Evolutionary conservation across 1,139 yeast genomes (phyloP), one percentile per base, ranked within the genome.

Genomic region (Kurtzmaniella quercitrusa): DNA sequence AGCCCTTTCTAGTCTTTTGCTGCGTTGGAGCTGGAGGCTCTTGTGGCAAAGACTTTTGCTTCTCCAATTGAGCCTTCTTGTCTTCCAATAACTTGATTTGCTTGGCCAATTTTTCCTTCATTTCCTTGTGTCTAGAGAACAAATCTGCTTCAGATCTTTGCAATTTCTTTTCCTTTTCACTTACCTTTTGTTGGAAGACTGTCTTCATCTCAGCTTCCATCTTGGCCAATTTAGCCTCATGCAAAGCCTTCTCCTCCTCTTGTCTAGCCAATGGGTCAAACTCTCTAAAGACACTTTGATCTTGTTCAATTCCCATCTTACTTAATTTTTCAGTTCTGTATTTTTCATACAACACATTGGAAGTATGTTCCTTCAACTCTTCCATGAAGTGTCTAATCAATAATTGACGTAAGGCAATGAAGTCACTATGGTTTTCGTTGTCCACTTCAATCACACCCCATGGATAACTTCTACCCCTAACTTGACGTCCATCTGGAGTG

Each of bases 361-460:
- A 71, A 34, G 99, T 94, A 52, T 81, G 75, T 63, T 93, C 98
- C 61, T 91, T 86, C 58, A 94, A 79, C 64, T 93, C 98, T 67
- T 91, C 98, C 77, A 94, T 75, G 66, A 85, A 93, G 65, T 85
- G 87, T 71, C 95, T 83, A 52, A 94, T 78, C 60, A 94, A 78
- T 62, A 94, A 75, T 65, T 93, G 95, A 58, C 97, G 87, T 60
- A 94, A 80, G 65, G 83, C 83, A 55, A 86, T 82, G 64, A 94
- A 94, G 68, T 94, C 99, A 63, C 93, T 87, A 64, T 94, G 98
- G 43, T 82, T 81, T 66, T 89, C 95, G 64, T 93, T 93, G 64
- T 91, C 98, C 51, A 94, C 95, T 67, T 93, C 98, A 59, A 93
- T 86, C 19, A 86, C 75, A 52, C 99, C 99, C 99, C 99, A 94